Evolutionary conservation across 257 asterid species (phyloP).

Genomic region (Solanum virginianum): DNA sequence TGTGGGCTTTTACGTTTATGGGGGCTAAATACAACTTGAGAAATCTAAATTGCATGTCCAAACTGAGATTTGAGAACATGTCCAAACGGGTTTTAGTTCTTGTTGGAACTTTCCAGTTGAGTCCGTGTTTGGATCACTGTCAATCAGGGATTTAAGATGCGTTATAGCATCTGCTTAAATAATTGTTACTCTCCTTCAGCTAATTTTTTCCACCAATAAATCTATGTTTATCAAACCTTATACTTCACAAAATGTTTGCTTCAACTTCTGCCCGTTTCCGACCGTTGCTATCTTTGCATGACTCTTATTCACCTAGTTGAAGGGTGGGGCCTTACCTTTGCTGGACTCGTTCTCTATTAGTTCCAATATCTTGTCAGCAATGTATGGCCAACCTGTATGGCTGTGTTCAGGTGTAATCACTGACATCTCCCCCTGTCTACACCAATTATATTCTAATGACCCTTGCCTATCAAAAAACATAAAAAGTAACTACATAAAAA

Average conservation of each 20-base stretch:
- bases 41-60: neutral
- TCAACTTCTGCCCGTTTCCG: neutral
- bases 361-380: neutral
- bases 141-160: neutral
- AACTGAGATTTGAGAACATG: neutral
- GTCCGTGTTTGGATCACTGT: neutral
- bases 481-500: neutral
- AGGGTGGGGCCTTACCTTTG: neutral
- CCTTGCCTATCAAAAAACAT: neutral
- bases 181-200: neutral
- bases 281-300: neutral
- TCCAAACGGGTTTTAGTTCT: neutral
- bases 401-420: neutral
- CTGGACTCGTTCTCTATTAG: neutral
- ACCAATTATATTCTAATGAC: neutral
- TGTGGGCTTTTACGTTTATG: neutral
- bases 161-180: neutral
- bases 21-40: neutral
- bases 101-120: neutral
- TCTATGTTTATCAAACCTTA: neutral
- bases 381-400: neutral
- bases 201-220: neutral
- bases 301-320: neutral
- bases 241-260: neutral
- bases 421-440: neutral